Evolutionary conservation across 805 yeast species (phyloP).

Genomic region (Teunomyces funiuensis): DNA sequence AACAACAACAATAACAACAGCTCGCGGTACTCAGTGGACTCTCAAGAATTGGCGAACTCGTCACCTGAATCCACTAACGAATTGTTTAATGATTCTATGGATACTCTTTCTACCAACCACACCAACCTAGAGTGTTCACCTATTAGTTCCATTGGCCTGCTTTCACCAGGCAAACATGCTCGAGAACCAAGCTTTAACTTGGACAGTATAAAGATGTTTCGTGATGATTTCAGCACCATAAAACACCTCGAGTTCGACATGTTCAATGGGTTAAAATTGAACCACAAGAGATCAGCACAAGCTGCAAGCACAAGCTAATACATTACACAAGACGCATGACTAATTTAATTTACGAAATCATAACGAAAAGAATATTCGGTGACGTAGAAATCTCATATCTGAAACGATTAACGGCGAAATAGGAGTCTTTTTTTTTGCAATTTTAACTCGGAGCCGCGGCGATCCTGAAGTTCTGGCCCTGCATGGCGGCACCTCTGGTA

Average conservation of each 20-base stretch:
- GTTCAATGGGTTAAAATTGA: background rate
- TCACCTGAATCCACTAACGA: conserved; percentile 11
- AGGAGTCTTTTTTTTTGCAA: conserved; percentile 2
- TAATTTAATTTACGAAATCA: background rate
- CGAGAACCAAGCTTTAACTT: conserved; percentile 3
- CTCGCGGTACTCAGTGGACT: conserved; percentile 15
- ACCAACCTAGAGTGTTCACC: conserved; percentile 18
- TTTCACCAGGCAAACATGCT: background rate
- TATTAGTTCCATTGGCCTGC: background rate
- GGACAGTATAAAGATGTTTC: conserved; percentile 3
- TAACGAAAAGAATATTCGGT: too few species aligned
- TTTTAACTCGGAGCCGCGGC: background rate
- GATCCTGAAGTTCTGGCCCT: background rate
- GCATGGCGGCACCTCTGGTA: conserved; percentile 4
- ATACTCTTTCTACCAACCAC: conserved; percentile 29
- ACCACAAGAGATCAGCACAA: background rate
- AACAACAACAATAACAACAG: conserved; percentile 4
- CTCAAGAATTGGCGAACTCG: conserved; percentile 9
- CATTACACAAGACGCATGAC: background rate
- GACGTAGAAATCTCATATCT: background rate
- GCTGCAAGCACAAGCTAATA: background rate
- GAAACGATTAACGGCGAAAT: background rate
- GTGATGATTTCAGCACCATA: background rate
- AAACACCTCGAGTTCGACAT: conserved; percentile 1
- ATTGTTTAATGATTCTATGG: conserved; percentile 25